Base-by-base conservation (phyloP, 345 rosid genomes). In the Arabis hirsuta region DNA sequence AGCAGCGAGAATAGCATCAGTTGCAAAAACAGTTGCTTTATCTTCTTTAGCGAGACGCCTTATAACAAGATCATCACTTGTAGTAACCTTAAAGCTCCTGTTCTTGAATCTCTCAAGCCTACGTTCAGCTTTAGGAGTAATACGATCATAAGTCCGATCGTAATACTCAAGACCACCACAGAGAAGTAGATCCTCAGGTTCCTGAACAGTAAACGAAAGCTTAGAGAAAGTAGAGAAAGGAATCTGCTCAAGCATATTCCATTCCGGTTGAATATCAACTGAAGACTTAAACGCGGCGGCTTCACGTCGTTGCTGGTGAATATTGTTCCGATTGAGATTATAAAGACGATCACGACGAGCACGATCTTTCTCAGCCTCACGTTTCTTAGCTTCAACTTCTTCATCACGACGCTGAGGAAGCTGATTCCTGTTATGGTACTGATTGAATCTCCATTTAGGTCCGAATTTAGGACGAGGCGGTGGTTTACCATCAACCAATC, bases 191-290 rank as follows among this genome's bases (percentile, higher is more conserved):
- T 95, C 98, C 50, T 96, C 98, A 0, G 99, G 97, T 32, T 96
- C 99, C 0, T 89, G 75, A 1, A 84, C 98, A 0, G 91, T 39
- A 67, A 87, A 92, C 0, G 97, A 88, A 2, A 95, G 85, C 79
- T 95, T 92, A 3, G 96, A 84, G 83, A 95, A 92, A 5, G 90
- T 85, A 0, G 97, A 84, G 68, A 95, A 95, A 0, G 99, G 99
- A 20, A 95, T 95, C 88, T 92, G 97, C 41, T 95, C 98, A 2
- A 90, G 90, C 99, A 95, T 91, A 68, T 92, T 90, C 99, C 99
- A 95, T 45, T 95, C 99, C 0, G 99, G 98, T 56, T 95, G 98
- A 39, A 95, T 95, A 62, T 91, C 99, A 47, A 95, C 98, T 0
- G 98, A 91, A 0, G 96, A 91, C 52, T 90, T 95, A 47, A 87